Percentiles rank a stretch among this genome's conserved stretches.
Conservation (phyloP, 108 stramenopile species). For the Fistulifera solaris region DNA sequence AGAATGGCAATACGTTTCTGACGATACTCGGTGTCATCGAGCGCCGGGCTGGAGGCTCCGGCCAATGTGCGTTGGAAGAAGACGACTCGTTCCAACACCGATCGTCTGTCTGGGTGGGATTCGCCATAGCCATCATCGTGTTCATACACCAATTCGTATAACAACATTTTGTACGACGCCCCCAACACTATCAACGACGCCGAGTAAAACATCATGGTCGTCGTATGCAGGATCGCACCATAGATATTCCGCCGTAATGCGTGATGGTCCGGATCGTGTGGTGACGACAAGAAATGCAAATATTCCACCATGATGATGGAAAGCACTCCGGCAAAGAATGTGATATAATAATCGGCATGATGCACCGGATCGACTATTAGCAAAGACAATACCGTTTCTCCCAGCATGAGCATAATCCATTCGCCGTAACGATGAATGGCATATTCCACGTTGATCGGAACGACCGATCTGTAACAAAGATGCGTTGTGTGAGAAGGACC, state of each 20-base stretch:
- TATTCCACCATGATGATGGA: constrained; percentile 34
- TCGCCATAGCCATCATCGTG: background rate
- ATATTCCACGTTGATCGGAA: constrained; percentile 57
- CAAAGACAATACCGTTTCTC: constrained; percentile 47
- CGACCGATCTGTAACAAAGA: constrained; percentile 10
- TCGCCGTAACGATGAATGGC: constrained; percentile 66
- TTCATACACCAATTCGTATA: constrained; percentile 24
- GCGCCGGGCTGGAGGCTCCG: background rate
- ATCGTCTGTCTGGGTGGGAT: background rate
- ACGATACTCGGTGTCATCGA: constrained; percentile 18
- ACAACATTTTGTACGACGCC: constrained; percentile 34
- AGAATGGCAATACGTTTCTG: constrained; percentile 27
- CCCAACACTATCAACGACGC: constrained; percentile 34
- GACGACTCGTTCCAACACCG: background rate
- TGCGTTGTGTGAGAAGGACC: background rate
- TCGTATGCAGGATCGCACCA: constrained; percentile 17
- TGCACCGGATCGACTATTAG: constrained; percentile 38
- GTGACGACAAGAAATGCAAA: constrained; percentile 42
- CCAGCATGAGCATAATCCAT: constrained; percentile 68
- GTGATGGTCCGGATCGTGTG: constrained; percentile 37
- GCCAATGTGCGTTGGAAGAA: constrained; percentile 11
- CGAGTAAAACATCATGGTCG: constrained; percentile 25
- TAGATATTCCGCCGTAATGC: constrained; percentile 26
- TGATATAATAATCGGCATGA: constrained; percentile 19
- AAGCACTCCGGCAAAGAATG: constrained; percentile 35